Evolutionary conservation across 257 asterid genomes (phyloP).

Genomic region (Euphrasia confusa): DNA sequence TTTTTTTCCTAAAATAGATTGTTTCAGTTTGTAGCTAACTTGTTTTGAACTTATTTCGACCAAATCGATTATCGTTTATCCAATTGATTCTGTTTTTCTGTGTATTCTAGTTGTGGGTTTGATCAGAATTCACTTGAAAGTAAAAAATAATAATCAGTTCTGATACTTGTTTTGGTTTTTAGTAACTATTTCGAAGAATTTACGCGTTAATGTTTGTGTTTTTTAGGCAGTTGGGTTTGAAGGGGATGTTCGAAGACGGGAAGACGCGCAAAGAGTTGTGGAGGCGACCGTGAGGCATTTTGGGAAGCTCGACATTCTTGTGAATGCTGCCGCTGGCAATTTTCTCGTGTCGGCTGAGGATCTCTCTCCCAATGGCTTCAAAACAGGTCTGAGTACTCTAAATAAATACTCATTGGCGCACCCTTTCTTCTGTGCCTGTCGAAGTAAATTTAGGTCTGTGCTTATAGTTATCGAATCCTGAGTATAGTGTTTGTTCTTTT

Average conservation of each 20-base stretch:
- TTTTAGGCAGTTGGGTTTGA: conserved; percentile 71
- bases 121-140: too few relatives aligned
- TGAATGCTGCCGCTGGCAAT: conserved; percentile 91
- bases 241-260: conserved; percentile 78
- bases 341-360: conserved; percentile 84
- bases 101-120: too few relatives aligned
- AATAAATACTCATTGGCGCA: not conserved
- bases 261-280: conserved; percentile 71
- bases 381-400: conserved; percentile 49
- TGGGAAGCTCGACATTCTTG: conserved; percentile 89
- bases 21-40: too few relatives aligned
- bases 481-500: not conserved
- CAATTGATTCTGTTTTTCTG: too few relatives aligned
- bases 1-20: too few relatives aligned
- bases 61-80: too few relatives aligned
- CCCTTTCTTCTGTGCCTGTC: not conserved
- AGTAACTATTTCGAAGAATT: too few relatives aligned
- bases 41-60: too few relatives aligned
- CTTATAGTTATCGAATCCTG: not conserved
- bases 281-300: conserved; percentile 68
- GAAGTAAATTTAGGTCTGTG: not conserved
- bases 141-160: too few relatives aligned
- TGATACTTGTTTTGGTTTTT: too few relatives aligned
- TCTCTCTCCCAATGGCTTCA: conserved; percentile 87
- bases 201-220: too few relatives aligned